Evolutionary conservation across 2,329 filamentous ascomycete genomes (phyloP), one percentile per base, ranked within the genome.

Genomic region (Pseudofabraea citricarpa): DNA sequence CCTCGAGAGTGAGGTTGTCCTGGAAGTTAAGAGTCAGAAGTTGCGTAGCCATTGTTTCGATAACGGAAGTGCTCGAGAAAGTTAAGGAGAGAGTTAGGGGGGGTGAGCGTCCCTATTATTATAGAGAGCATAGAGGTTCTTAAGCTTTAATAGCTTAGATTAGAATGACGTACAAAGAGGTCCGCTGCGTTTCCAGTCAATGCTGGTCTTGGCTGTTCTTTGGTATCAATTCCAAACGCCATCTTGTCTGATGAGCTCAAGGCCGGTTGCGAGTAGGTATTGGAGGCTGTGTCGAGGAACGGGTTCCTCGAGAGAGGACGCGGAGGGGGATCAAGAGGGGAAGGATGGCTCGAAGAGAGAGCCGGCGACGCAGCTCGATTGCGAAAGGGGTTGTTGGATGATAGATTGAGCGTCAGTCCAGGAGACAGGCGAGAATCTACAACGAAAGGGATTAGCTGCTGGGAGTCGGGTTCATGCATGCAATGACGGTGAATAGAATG

Each of bases 371-470:
- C 71, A 51, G 82, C 79, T 59, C 83, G 80, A 65, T 87, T 87
- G 70, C 85, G 83, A 61, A 78, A 90, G 50, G 86, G 86, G 62
- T 90, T 90, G 74, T 90, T 90, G 64, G 83, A 82, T 59, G 69
- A 66, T 45, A 90, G 77, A 65, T 81, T 84, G 63, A 85, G 69
- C 43, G 76, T 70, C 60, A 84, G 70, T 54, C 72, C 73, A 52
- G 74, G 64, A 55, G 76, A 75, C 52, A 68, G 72, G 40, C 51
- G 52, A 35, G 48, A 51, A 39, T 53, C 58, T 60, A 54, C 9
- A 37, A 43, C 24, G 47, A 45, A 43, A 44, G 52, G 45, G 51
- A 55, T 52, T 52, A 16, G 53, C 59, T 53, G 57, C 55, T 48
- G 39, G 36, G 44, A n/a, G n/a, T n/a, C 46, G 49, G 50, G 44